Evolutionary conservation across 75 land plant species (phyloP).

Genomic region (Sequoiadendron giganteum): DNA sequence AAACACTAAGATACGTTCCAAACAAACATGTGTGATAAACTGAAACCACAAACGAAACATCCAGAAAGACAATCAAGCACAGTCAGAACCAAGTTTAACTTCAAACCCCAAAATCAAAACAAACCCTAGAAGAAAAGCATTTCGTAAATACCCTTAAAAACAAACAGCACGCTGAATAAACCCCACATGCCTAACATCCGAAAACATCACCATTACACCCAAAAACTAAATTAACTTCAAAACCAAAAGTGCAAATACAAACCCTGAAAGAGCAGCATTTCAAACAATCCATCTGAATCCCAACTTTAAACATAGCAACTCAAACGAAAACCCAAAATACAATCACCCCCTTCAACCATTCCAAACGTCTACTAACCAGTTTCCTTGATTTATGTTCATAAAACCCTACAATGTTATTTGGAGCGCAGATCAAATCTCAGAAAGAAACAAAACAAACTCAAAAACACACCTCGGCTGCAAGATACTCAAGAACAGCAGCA

Average conservation of each 20-base stretch:
- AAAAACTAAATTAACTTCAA: not conserved
- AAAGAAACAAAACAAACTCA: not conserved
- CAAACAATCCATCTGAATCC: too few relatives aligned
- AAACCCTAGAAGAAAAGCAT: not conserved
- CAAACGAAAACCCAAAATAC: too few relatives aligned
- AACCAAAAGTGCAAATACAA: not conserved
- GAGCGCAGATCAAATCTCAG: not conserved
- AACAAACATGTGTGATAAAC: too few relatives aligned
- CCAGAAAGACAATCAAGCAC: too few relatives aligned
- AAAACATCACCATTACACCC: not conserved
- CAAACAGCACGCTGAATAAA: not conserved
- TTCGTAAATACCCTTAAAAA: not conserved
- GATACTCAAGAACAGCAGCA: constrained; percentile 50
- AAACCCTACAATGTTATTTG: not conserved
- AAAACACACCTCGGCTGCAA: constrained; percentile 50
- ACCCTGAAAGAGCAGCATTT: too few relatives aligned
- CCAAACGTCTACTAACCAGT: too few relatives aligned
- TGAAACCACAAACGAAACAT: too few relatives aligned
- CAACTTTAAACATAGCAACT: too few relatives aligned
- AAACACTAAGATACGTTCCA: too few relatives aligned
- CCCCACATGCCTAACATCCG: not conserved
- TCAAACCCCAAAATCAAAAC: not conserved
- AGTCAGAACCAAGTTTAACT: too few relatives aligned
- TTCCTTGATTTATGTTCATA: not conserved
- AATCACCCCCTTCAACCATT: too few relatives aligned